Evolutionary conservation across 1,139 yeast genomes (phyloP), one percentile per base, ranked within the genome.

Genomic region (Debaryomyces sp.): DNA sequence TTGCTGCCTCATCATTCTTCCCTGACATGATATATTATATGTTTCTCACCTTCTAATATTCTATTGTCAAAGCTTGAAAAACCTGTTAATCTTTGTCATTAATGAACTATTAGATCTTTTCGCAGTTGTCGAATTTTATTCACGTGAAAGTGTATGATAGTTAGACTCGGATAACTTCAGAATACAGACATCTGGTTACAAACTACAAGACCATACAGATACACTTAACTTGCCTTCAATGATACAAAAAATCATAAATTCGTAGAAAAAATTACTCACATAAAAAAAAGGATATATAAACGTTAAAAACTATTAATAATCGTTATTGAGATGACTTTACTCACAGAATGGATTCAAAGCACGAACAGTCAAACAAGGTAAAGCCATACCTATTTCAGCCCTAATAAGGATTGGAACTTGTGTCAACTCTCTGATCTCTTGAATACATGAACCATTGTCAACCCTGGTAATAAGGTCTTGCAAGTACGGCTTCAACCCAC

Each of bases 311-410:
- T 13, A 41, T 41, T 30, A 30, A 18, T 29, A 12, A 30, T 41
- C 21, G 26, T 41, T 26, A 37, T 21, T 18, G 29, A 24, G 33
- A 26, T 13, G 12, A 9, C 15, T 44, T 44, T 38, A 44, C 29
- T 44, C 46, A 15, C 39, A 42, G 67, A 91, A 94, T 33, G 99
- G 99, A 61, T 94, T 94, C 61, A 92, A 76, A n/a, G 94, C 87
- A 61, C 97, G 82, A 10, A 94, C 97, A 4, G 97, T 89, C 62
- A 94, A 78, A 66, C 98, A 92, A 13, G 99, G 99, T 50, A 94
- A 77, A 1, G 96, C 91, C 92, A 89, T 90, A 46, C 97, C 97
- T 48, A 91, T 83, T 66, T 92, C 98, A 0, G 97, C 96, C 57
- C 97, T 80, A 53, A 94, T 75, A 53, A 94, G 74, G 18, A 94